Evolutionary conservation across 2,329 filamentous ascomycete species (phyloP).

Genomic region (Capronia coronata): DNA sequence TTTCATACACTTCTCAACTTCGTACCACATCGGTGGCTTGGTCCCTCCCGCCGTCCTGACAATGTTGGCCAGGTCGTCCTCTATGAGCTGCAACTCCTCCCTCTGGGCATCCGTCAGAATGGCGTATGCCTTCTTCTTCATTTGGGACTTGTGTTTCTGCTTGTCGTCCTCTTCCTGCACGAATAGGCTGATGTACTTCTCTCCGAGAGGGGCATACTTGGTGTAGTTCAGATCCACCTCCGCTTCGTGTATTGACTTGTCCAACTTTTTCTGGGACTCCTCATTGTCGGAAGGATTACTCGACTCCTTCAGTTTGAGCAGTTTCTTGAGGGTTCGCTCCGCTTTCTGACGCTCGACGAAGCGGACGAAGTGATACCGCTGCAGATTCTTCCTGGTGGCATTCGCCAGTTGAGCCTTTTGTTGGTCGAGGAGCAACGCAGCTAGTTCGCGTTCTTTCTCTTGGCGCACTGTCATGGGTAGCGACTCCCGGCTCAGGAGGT

Average conservation of each 20-base stretch:
- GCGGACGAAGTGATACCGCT: constrained; percentile 60
- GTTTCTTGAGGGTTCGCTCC: constrained; percentile 40
- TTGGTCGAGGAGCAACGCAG: constrained; percentile 52
- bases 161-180: constrained; percentile 29
- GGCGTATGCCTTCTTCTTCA: constrained; percentile 20
- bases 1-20: constrained; percentile 41
- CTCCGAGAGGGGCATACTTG: constrained; percentile 54
- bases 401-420: constrained; percentile 44
- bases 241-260: constrained; percentile 38
- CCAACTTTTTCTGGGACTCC: constrained; percentile 26
- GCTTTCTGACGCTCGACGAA: constrained; percentile 52
- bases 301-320: constrained; percentile 9
- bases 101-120: constrained; percentile 23
- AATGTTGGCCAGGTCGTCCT: constrained; percentile 17
- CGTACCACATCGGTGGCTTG: constrained; percentile 41
- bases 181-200: constrained; percentile 55
- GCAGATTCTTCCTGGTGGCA: constrained; percentile 51
- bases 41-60: constrained; percentile 13
- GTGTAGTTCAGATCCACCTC: constrained; percentile 58
- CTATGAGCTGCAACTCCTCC: constrained; percentile 23
- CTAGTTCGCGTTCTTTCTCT: constrained; percentile 54
- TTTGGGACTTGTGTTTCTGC: constrained; percentile 7
- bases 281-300: constrained; percentile 22
- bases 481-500: constrained; percentile 30
- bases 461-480: constrained; percentile 52